phyloP scores from a whole-genome alignment of 208 protist species.

The Leishmania amazonensis region DNA sequence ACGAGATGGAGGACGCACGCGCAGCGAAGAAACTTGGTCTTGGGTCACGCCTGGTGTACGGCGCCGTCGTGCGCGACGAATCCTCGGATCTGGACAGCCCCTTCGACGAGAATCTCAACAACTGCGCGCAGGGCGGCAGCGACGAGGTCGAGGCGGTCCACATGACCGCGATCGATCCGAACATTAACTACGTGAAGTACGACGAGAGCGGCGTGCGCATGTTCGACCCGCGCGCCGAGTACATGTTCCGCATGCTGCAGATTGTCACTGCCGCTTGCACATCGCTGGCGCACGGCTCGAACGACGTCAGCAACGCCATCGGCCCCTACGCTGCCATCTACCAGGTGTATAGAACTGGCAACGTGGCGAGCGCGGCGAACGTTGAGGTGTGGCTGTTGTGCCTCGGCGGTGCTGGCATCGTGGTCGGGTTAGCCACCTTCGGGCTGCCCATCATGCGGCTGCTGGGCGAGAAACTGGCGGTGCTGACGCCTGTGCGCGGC shows the following conservation, averaged over 20 bases:
- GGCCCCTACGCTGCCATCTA: slow-evolving; percentile 68
- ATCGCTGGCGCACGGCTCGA: slow-evolving; percentile 70
- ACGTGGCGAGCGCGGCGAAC: slow-evolving; percentile 31
- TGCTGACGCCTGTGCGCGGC: slow-evolving; percentile 57
- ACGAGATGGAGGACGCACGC: slow-evolving; percentile 7
- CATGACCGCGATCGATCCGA: slow-evolving; percentile 11
- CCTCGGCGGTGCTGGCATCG: slow-evolving; percentile 62
- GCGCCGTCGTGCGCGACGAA: slow-evolving; percentile 24
- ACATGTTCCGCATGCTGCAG: slow-evolving; percentile 70
- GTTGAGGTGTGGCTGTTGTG: slow-evolving; percentile 58
- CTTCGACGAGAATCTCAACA: not conserved
- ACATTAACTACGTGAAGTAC: slow-evolving; percentile 19
- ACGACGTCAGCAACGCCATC: slow-evolving; percentile 76
- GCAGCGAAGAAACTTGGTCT: slow-evolving; percentile 12
- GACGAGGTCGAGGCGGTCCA: not conserved
- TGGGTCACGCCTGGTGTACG: slow-evolving; percentile 20
- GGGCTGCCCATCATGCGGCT: slow-evolving; percentile 60
- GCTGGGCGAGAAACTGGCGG: slow-evolving; percentile 44
- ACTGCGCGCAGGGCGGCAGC: not conserved
- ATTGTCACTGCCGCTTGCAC: slow-evolving; percentile 67
- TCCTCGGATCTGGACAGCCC: slow-evolving; percentile 11
- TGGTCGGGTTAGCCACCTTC: slow-evolving; percentile 70
- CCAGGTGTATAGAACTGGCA: slow-evolving; percentile 45
- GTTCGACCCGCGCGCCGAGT: slow-evolving; percentile 63
- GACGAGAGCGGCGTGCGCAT: slow-evolving; percentile 33